Base-by-base conservation (phyloP, 345 rosid species). In the Ricinus communis region DNA sequence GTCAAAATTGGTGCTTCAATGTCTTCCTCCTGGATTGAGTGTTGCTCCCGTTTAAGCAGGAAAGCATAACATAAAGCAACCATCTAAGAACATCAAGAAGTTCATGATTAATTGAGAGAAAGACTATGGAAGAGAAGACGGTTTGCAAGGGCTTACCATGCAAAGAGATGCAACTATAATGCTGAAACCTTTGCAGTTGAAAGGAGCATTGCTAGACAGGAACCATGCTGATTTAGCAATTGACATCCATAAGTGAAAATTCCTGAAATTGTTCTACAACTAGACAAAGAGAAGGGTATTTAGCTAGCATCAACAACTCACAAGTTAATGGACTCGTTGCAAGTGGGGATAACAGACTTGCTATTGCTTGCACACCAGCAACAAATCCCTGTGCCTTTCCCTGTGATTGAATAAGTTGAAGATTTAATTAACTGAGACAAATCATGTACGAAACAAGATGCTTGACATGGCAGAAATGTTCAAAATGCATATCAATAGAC, bases 271-370 rank as follows among this genome's bases (percentile, higher is more conserved):
- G 38, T 33, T 33, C 38, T 33, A 6, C 2, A 2, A 33, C 38
- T 33, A 33, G 6, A 33, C 38, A 33, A 33, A 33, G 6, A 33
- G 38, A 33, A 33, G 6, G 38, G 38, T n/a, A n/a, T n/a, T 33
- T 33, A 33, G 38, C n/a, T 33, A 33, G 41, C 12, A 19, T 15
- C 50, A 4, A 11, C 14, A 61, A 69, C 82, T 80, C 65, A 84
- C 87, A 49, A n/a, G 87, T 83, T 77, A 86, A 67, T 70, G 90
- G 90, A 77, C 83, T 86, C 80, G 83, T 83, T 65, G 77, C 84
- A 45, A 86, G 63, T 0, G 90, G 87, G 4, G 87, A 86, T 61
- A 83, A 43, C 19, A 83, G 78, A 53, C 85, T 83, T 40, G 84
- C 83, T 58, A 86, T 54, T 14, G 89, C 47, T 72, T 82, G 46